Conservation (phyloP, 192 early-diverging fungal genomes). For the Geranomyces variabilis region DNA sequence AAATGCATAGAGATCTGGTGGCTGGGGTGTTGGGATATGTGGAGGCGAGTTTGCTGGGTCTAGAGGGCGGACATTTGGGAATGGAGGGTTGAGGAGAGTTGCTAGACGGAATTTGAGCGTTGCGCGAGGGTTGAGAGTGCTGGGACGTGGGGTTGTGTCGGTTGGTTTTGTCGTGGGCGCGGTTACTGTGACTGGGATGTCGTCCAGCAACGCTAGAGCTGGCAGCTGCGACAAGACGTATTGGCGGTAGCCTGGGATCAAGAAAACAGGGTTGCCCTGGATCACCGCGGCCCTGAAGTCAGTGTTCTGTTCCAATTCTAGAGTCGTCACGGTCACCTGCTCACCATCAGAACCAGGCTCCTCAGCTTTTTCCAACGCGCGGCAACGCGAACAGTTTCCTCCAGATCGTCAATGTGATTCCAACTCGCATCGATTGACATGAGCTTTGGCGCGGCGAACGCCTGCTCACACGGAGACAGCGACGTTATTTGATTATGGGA, state of each 20-base stretch:
- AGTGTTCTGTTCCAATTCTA: too few relatives aligned
- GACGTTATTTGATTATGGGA: not conserved
- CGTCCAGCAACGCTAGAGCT: constrained; percentile 1
- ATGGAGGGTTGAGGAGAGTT: constrained; percentile 7
- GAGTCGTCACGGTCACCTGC: not conserved
- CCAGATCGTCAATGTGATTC: constrained; percentile 9
- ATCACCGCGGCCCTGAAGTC: not conserved
- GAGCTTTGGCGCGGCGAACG: not conserved
- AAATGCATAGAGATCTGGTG: not conserved
- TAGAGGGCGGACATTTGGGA: not conserved
- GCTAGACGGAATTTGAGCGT: constrained; percentile 4
- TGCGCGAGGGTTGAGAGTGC: not conserved
- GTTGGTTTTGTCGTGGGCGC: too few relatives aligned
- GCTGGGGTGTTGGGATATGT: not conserved
- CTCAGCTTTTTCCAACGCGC: constrained; percentile 15
- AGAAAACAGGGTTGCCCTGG: constrained; percentile 11
- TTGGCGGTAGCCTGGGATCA: constrained; percentile 1
- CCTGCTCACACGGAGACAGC: not conserved
- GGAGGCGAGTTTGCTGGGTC: not conserved
- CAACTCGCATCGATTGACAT: constrained; percentile 14
- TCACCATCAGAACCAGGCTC: constrained; percentile 14
- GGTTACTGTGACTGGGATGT: constrained; percentile 9
- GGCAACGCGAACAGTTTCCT: not conserved
- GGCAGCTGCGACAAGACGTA: not conserved
- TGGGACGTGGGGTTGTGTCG: not conserved